These are phyloP conservation scores for Fragaria vesca DNA, from an alignment of 306 rosid species.

Conservation along the genomic window DNA sequence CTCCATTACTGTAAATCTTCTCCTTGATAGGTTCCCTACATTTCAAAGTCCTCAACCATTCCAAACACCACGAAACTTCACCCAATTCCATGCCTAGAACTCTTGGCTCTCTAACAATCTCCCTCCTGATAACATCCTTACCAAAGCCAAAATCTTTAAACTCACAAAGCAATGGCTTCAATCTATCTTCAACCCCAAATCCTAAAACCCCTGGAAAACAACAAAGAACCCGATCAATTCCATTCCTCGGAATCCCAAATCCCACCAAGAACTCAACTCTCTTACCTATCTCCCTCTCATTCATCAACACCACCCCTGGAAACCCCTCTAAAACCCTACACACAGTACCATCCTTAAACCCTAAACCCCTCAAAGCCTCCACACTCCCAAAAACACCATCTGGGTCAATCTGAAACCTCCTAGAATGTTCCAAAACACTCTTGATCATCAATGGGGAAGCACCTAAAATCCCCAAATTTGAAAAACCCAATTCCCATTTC, in stretches of 20 bases:
- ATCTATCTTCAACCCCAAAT: slow-evolving; percentile 52
- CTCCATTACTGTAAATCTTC: slow-evolving; percentile 47
- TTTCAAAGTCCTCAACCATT: slow-evolving; percentile 55
- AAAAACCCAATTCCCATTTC: slow-evolving; percentile 47
- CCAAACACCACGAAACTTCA: slow-evolving; percentile 58
- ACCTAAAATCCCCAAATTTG: slow-evolving; percentile 25
- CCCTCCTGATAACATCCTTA: slow-evolving; percentile 40
- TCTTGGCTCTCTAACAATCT: slow-evolving; percentile 61
- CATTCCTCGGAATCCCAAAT: slow-evolving; percentile 42
- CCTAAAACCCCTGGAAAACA: slow-evolving; percentile 59
- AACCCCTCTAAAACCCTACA: slow-evolving; percentile 53
- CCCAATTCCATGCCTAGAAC: slow-evolving; percentile 63
- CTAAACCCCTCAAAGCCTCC: slow-evolving; percentile 42
- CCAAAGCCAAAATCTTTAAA: slow-evolving; percentile 54
- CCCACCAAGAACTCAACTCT: slow-evolving; percentile 43
- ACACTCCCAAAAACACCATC: slow-evolving; percentile 20
- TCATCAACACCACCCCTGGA: slow-evolving; percentile 43
- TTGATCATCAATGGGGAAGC: slow-evolving; percentile 41
- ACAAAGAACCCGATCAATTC: slow-evolving; percentile 40
- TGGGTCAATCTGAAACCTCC: slow-evolving; percentile 48
- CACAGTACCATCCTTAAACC: slow-evolving; percentile 39
- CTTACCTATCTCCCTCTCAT: slow-evolving; percentile 30
- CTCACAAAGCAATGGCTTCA: slow-evolving; percentile 60
- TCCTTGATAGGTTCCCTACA: slow-evolving; percentile 58
- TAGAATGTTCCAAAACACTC: slow-evolving; percentile 49